Conservation (phyloP, 1,139 yeast genomes). For the Kodamaea anthophila region DNA sequence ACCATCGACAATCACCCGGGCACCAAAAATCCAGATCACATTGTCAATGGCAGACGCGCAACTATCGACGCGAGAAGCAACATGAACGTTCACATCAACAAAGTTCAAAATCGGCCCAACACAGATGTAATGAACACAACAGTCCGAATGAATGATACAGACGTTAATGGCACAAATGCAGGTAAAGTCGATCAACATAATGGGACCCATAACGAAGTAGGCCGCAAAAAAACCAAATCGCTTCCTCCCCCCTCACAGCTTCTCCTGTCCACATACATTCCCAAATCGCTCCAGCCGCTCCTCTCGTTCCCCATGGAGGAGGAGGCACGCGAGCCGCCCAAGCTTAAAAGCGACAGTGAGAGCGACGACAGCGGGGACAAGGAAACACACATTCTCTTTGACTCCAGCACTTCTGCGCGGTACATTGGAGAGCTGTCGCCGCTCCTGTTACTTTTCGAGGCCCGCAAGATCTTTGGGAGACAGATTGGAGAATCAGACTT, state of each 20-base stretch:
- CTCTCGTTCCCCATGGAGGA: slow-evolving; percentile 17
- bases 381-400: slow-evolving; percentile 12
- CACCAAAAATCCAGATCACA: no score
- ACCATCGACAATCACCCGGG: no score
- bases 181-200: no score
- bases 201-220: no score
- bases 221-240: no score
- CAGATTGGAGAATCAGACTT: slow-evolving; percentile 12
- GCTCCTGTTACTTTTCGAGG: slow-evolving; percentile 19
- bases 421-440: slow-evolving; percentile 26
- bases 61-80: no score
- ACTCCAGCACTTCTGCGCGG: slow-evolving; percentile 18
- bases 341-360: slow-evolving; percentile 4
- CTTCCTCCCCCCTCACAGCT: slow-evolving; percentile 10
- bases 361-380: slow-evolving; percentile 5
- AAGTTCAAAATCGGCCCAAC: no score
- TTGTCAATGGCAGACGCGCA: no score
- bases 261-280: slow-evolving; percentile 13
- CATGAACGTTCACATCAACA: no score
- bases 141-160: no score
- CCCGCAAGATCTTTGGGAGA: slow-evolving; percentile 18
- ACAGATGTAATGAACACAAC: no score
- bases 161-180: no score
- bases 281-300: slow-evolving; percentile 23
- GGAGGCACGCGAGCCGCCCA: background rate